Conservation (phyloP, 345 rosid species). For the Syzygium grande region DNA sequence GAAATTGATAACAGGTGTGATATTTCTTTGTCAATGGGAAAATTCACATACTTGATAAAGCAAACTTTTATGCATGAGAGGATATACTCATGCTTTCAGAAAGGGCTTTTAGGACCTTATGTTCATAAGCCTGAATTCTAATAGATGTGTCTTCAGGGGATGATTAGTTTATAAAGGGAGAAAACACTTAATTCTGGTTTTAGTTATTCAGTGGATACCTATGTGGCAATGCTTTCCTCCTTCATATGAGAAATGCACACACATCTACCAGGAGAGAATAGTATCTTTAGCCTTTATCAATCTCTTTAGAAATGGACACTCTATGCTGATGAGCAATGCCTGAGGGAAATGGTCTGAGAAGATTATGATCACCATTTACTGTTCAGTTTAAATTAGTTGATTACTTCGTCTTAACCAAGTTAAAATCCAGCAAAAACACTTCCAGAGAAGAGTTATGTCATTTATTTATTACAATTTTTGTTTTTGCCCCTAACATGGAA, state of each 20-base stretch:
- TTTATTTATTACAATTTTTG: neutral
- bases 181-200: neutral
- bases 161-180: neutral
- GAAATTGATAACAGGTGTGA: neutral
- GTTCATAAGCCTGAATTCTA: neutral
- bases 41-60: neutral
- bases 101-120: neutral
- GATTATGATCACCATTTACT: neutral
- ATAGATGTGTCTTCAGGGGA: neutral
- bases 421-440: neutral
- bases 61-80: neutral
- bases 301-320: neutral
- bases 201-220: neutral
- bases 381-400: neutral
- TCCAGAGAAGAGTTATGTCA: neutral
- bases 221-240: neutral
- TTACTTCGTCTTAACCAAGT: neutral
- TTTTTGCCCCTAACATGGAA: neutral
- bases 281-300: neutral
- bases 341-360: neutral
- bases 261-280: neutral
- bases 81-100: neutral
- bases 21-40: neutral
- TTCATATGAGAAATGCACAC: neutral
- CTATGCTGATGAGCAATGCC: neutral